phyloP scores from a whole-genome alignment of 139 green algal genomes.

The Ettlia oleoabundans region DNA sequence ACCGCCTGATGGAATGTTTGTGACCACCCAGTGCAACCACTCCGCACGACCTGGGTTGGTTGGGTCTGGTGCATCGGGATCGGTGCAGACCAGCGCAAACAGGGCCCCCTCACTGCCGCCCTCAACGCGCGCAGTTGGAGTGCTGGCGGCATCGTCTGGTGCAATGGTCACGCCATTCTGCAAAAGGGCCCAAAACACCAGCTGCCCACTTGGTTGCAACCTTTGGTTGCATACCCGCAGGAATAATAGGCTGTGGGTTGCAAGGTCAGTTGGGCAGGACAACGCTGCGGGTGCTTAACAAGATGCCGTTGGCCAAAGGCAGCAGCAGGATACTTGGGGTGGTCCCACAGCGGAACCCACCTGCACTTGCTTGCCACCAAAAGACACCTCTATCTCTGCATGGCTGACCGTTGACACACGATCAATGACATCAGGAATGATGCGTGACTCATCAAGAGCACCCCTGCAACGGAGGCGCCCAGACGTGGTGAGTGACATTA shows the following conservation, averaged over 20 bases:
- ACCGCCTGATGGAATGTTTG: slow-evolving; percentile 6
- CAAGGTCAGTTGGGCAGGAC: too few relatives aligned
- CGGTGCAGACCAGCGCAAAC: background rate
- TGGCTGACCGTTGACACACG: background rate
- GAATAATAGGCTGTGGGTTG: too few relatives aligned
- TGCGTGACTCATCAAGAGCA: background rate
- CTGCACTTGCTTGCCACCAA: slow-evolving; percentile 2
- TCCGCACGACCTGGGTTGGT: background rate
- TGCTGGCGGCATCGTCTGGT: background rate
- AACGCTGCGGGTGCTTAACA: too few relatives aligned
- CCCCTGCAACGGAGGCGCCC: too few relatives aligned
- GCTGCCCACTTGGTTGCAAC: too few relatives aligned
- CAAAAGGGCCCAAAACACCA: too few relatives aligned
- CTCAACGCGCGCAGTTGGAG: background rate
- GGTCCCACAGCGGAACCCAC: too few relatives aligned
- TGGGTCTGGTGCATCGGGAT: slow-evolving; percentile 12
- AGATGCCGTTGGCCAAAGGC: too few relatives aligned
- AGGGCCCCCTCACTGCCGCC: background rate
- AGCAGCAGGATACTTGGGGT: too few relatives aligned
- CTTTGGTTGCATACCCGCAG: too few relatives aligned
- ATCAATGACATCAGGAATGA: slow-evolving; percentile 30
- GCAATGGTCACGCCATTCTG: background rate
- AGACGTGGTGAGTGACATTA: too few relatives aligned
- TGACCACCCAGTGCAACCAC: slow-evolving; percentile 19
- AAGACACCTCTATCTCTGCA: background rate